phyloP scores from a whole-genome alignment of 2,329 filamentous ascomycete genomes.

The Phaeosphaeria sp. region DNA sequence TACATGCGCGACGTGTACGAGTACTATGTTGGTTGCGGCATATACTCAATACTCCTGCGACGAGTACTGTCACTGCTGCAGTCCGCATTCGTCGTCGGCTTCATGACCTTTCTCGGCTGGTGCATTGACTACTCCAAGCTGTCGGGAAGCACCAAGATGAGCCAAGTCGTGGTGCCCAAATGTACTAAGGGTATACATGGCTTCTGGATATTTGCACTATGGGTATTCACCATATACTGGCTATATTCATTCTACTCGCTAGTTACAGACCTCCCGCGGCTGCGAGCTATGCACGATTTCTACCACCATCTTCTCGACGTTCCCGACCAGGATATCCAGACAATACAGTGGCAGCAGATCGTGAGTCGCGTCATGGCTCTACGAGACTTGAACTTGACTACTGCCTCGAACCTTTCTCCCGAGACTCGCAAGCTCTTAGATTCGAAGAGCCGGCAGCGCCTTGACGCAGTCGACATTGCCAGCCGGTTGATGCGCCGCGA shows the following conservation, averaged over 20 bases:
- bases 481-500: constrained; percentile 96
- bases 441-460: constrained; percentile 88
- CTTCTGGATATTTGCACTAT: constrained; percentile 78
- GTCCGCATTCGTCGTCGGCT: constrained; percentile 79
- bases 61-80: constrained; percentile 78
- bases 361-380: constrained; percentile 85
- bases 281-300: constrained; percentile 83
- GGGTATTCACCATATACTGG: constrained; percentile 87
- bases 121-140: constrained; percentile 84
- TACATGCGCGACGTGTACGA: constrained; percentile 87
- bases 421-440: constrained; percentile 70
- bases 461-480: constrained; percentile 96
- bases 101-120: constrained; percentile 83
- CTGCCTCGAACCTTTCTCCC: constrained; percentile 68
- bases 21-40: constrained; percentile 82
- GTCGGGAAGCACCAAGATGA: constrained; percentile 66
- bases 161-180: constrained; percentile 71
- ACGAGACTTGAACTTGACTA: constrained; percentile 85
- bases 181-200: constrained; percentile 79
- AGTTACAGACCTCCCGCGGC: constrained; percentile 73
- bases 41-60: constrained; percentile 82
- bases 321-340: constrained; percentile 86
- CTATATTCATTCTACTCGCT: constrained; percentile 80
- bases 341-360: constrained; percentile 91
- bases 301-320: constrained; percentile 84